Conservation (phyloP, 306 rosid genomes). For the Dicorynia guianensis region DNA sequence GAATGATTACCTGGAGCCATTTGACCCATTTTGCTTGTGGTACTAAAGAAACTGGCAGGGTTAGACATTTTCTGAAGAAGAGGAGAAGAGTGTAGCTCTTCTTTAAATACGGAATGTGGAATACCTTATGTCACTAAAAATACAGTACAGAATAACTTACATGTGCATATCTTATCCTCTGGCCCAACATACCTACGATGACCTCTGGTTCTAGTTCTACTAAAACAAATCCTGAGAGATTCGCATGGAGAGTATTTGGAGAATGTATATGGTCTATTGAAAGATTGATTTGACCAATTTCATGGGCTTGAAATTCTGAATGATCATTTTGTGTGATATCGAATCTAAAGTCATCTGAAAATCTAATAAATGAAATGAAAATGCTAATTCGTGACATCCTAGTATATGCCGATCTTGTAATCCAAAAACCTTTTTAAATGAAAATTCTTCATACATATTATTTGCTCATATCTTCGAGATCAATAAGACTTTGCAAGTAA, state of each 20-base stretch:
- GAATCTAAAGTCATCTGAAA: slow-evolving; percentile 23
- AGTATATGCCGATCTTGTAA: slow-evolving; percentile 3
- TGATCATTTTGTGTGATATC: background rate
- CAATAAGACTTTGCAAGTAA: background rate
- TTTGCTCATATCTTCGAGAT: slow-evolving; percentile 28
- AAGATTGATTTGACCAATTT: slow-evolving; percentile 21
- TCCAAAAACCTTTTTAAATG: slow-evolving; percentile 5
- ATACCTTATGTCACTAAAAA: slow-evolving; percentile 26
- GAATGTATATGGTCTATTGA: slow-evolving; percentile 35
- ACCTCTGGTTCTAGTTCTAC: slow-evolving; percentile 20
- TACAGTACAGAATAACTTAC: background rate
- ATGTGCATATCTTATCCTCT: slow-evolving; percentile 24
- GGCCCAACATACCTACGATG: slow-evolving; percentile 22
- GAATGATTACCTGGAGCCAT: slow-evolving; percentile 14
- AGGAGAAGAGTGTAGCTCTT: slow-evolving; percentile 16
- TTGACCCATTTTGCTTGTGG: background rate
- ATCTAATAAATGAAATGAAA: slow-evolving; percentile 11
- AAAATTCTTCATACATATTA: background rate
- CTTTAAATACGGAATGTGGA: background rate
- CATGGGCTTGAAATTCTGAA: slow-evolving; percentile 24
- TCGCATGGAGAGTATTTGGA: slow-evolving; percentile 40
- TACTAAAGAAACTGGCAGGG: background rate
- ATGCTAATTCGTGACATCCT: slow-evolving; percentile 4
- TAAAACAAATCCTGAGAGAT: slow-evolving; percentile 31
- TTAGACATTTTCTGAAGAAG: background rate